Evolutionary conservation across 306 rosid species (phyloP), one percentile per base, ranked within the genome.

Genomic region (Chamaecrista fasciculata): DNA sequence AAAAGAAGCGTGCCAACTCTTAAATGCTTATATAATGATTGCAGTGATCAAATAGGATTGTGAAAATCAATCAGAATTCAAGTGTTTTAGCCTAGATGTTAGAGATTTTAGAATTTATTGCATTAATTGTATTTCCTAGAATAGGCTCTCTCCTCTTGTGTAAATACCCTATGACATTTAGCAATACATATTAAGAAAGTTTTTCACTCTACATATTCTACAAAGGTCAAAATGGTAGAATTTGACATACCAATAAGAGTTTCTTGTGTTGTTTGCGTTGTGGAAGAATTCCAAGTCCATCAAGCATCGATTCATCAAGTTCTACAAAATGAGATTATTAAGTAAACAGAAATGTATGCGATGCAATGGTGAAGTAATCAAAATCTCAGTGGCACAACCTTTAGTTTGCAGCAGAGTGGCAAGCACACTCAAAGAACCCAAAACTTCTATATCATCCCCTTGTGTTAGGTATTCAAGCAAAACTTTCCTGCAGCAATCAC

Each of bases 201-300:
- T n/a, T n/a, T n/a, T n/a, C n/a, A n/a, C n/a, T n/a, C n/a, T n/a
- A n/a, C n/a, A n/a, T n/a, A n/a, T n/a, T n/a, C n/a, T n/a, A 66
- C 58, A 43, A 60, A 36, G 43, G 44, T 40, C 37, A 58, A 63
- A 70, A 71, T 43, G 43, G 25, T 66, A 82, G 62, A 77, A 74
- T 31, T 20, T 26, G 47, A 25, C 78, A 60, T 86, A 94, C 98
- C 96, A 94, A 79, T 68, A 93, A 62, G 47, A 86, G 88, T 78
- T 88, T 90, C 83, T 94, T 94, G 56, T 94, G 96, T 48, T 94
- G 87, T 76, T 88, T 88, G 58, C 98, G 93, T 69, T 86, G 97
- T 18, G 98, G 98, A 80, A 94, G 98, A 66, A 94, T 88, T 70
- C 97, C 98, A 61, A 94, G 94, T 55, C 86, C 92, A 55, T 94